phyloP scores from a whole-genome alignment of 345 rosid genomes.

The Abelmoschus esculentus region DNA sequence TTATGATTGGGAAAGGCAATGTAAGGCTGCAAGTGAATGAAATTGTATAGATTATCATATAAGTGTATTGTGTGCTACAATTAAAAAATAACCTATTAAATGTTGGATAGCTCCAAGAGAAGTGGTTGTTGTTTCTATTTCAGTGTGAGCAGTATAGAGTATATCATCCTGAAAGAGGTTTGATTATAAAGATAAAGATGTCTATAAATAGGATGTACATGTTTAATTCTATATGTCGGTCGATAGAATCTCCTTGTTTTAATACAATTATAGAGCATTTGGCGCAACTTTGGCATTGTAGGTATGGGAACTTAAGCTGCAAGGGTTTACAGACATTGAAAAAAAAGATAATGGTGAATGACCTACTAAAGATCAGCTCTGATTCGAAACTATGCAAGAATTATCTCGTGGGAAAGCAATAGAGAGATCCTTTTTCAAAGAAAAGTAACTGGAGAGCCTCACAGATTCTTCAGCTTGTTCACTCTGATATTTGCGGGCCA shows the following conservation, averaged over 20 bases:
- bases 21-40: neutral
- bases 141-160: neutral
- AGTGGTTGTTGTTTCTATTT: neutral
- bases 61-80: neutral
- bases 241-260: neutral
- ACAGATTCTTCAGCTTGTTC: neutral
- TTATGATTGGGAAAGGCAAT: neutral
- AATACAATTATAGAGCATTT: neutral
- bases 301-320: neutral
- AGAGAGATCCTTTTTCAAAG: too few species aligned
- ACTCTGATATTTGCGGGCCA: neutral
- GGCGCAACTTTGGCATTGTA: neutral
- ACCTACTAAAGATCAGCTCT: neutral
- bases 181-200: neutral
- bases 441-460: too few species aligned
- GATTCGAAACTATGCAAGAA: neutral
- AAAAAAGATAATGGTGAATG: neutral
- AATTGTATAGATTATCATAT: neutral
- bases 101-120: neutral
- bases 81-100: neutral
- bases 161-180: neutral
- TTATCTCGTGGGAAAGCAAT: neutral
- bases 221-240: neutral
- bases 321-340: neutral
- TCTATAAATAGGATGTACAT: neutral